A percentile compares a stretch with the other conserved stretches of the same genome.
Conservation (phyloP, 768 basidiomycete species). For the Boletus edulis region DNA sequence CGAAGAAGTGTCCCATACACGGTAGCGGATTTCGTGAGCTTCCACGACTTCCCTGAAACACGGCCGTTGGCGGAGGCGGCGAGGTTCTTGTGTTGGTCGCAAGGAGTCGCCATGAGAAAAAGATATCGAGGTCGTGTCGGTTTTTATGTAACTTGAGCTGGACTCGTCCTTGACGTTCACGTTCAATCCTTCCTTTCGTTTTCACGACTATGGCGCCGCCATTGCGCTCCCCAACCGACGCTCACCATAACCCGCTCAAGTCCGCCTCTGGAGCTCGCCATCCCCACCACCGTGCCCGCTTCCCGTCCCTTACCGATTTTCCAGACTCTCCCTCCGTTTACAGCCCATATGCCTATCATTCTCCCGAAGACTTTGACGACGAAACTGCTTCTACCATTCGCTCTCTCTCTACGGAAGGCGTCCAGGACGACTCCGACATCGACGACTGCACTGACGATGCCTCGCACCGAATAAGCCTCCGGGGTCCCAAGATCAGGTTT, state of each 20-base stretch:
- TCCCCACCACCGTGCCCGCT: constrained; percentile 40
- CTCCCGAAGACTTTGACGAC: constrained; percentile 59
- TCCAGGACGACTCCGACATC: constrained; percentile 34
- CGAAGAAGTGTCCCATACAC: constrained; percentile 37
- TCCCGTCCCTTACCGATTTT: constrained; percentile 55
- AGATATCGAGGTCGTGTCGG: neutral
- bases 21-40: constrained; percentile 46
- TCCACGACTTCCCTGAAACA: constrained; percentile 72
- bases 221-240: constrained; percentile 35
- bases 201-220: constrained; percentile 42
- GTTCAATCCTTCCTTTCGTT: neutral
- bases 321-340: constrained; percentile 72
- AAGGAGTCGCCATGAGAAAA: constrained; percentile 20
- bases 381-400: constrained; percentile 34
- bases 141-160: constrained; percentile 27
- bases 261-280: constrained; percentile 19
- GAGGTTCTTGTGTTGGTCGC: constrained; percentile 27
- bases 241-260: neutral
- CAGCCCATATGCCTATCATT: constrained; percentile 52
- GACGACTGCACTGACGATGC: constrained; percentile 44
- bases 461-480: constrained; percentile 59
- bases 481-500: constrained; percentile 82
- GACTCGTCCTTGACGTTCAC: neutral
- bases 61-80: constrained; percentile 64
- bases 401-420: constrained; percentile 28